These are phyloP conservation scores for Cladosporium sp. DNA, from an alignment of 2,329 filamentous ascomycete species.

Conservation along the genomic window DNA sequence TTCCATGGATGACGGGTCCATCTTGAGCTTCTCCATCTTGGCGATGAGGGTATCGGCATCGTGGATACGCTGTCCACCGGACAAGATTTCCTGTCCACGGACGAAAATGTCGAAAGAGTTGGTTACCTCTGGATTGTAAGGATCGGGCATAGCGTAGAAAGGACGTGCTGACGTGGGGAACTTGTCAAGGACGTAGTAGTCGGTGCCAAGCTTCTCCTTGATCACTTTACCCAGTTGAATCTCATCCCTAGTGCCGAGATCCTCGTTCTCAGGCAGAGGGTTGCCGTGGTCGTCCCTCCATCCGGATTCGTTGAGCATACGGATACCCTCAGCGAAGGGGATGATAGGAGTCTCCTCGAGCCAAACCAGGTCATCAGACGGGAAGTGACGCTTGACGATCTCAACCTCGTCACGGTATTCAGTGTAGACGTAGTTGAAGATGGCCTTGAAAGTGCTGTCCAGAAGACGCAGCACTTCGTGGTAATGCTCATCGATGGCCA, in stretches of 20 bases:
- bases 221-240: constrained; percentile 79
- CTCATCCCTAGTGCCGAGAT: constrained; percentile 80
- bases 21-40: constrained; percentile 70
- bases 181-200: constrained; percentile 93
- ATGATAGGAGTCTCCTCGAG: constrained; percentile 79
- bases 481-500: constrained; percentile 85
- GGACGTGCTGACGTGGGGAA: constrained; percentile 80
- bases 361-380: constrained; percentile 81
- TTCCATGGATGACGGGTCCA: constrained; percentile 77
- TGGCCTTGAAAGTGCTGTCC: constrained; percentile 74
- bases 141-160: constrained; percentile 86
- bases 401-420: constrained; percentile 69
- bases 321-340: constrained; percentile 71
- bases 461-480: constrained; percentile 78
- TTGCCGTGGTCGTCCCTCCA: constrained; percentile 75
- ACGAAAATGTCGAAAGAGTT: constrained; percentile 96
- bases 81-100: constrained; percentile 86
- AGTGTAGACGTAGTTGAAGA: constrained; percentile 67
- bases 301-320: constrained; percentile 73
- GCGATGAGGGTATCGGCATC: constrained; percentile 67
- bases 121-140: constrained; percentile 65
- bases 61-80: constrained; percentile 89
- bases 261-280: constrained; percentile 64
- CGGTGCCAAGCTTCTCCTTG: constrained; percentile 79
- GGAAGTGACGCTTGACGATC: constrained; percentile 75